Base-by-base conservation (phyloP, 441 rosid species). In the Biscutella laevigata region DNA sequence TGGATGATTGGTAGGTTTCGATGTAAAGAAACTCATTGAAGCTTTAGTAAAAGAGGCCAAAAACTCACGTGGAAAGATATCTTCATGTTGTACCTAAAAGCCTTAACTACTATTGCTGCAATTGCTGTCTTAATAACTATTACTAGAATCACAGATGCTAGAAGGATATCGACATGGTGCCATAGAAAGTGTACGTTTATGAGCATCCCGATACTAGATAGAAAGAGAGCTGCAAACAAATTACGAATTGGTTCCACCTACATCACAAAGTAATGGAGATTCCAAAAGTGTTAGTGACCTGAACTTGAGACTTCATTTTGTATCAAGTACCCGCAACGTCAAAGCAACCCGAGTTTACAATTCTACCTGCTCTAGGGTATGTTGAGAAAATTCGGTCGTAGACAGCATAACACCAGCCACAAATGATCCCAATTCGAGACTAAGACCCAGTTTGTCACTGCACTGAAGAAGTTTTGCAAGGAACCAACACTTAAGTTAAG, bases 241-340 rank as follows among this genome's bases (percentile, higher is more conserved):
- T 92, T 92, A 38, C 99, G 92, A 44, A 92, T 88, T 47, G 99
- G 99, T 69, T 92, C 99, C 78, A 92, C 95, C 99, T 84, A 63
- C 62, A 74, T 53, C 49, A 55, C 22, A 39, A 62, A 53, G 47
- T 39, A 51, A 26, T 20, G 34, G 27, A 36, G 35, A 43, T 22
- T 36, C 44, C 39, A 38, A 21, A 49, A 17, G 20, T 42, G 30
- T 40, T 13, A 48, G 13, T 27, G 17, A 50, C 41, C 14, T 6
- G 30, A 62, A 46, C 29, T 6, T 12, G 11, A 33, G 29, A 49
- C 25, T 41, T 47, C 16, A 29, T 2, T 47, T 32, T 43, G 16
- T 30, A 45, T 24, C 33, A 34, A 7, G 13, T 27, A 36, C n/a
- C 6, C 0, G 7, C 48, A 7, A 13, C 4, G 16, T 15, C 9